Percentiles rank a stretch among this genome's conserved stretches.
Conservation (phyloP, 1,284 basidiomycete species). For the Apiotrichum veenhuisii region DNA sequence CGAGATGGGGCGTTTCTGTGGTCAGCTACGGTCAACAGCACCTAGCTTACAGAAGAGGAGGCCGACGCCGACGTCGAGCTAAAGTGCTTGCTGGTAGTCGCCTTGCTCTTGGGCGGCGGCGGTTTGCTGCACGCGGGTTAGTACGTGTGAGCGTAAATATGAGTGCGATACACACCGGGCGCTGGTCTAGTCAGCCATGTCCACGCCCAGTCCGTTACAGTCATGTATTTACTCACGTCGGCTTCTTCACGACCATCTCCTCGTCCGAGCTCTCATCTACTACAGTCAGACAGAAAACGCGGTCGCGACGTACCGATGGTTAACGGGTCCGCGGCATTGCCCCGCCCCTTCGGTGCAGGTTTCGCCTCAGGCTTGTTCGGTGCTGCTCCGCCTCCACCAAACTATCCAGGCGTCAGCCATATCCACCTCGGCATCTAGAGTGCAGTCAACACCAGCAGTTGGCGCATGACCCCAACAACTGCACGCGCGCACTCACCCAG, state of each 20-base stretch:
- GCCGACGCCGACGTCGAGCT: background rate
- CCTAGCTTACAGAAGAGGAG: conserved; percentile 20
- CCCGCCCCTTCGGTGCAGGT: conserved; percentile 1
- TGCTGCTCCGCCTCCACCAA: conserved; percentile 14
- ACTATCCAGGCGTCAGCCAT: conserved; percentile 6
- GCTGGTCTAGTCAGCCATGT: background rate
- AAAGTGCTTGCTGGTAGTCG: conserved; percentile 37
- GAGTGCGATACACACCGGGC: background rate
- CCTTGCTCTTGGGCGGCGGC: conserved; percentile 8
- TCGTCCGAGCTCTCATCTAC: conserved; percentile 45
- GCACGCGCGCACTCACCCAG: conserved; percentile 21
- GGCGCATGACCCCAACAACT: background rate
- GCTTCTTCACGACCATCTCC: conserved; percentile 19
- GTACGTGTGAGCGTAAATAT: background rate
- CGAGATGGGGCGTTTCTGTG: conserved; percentile 12
- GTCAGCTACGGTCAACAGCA: background rate
- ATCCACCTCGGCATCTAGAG: too few relatives aligned
- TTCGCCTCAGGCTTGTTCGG: conserved; percentile 23
- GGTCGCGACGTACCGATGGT: conserved; percentile 4
- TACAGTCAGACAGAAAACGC: background rate
- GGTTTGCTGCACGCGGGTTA: background rate
- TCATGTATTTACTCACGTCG: conserved; percentile 14
- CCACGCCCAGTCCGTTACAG: background rate
- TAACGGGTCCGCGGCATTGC: conserved; percentile 8
- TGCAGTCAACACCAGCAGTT: too few relatives aligned